Evolutionary conservation across 805 yeast genomes (phyloP).

Genomic region (Candida patagonica): DNA sequence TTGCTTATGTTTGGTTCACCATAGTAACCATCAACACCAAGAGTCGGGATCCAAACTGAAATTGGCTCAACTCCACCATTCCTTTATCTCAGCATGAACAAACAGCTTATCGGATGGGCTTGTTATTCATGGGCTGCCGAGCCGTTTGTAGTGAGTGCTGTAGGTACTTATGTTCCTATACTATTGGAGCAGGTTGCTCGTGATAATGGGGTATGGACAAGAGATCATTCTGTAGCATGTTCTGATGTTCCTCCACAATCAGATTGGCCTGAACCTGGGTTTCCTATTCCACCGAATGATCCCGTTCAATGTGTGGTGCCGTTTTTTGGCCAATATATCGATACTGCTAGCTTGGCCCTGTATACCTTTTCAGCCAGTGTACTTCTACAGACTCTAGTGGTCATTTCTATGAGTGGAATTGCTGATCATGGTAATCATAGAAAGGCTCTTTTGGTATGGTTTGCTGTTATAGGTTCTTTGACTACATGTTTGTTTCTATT

Average conservation of each 20-base stretch:
- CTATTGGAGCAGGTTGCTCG: constrained; percentile 64
- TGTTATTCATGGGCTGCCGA: constrained; percentile 67
- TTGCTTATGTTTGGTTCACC: too few relatives aligned
- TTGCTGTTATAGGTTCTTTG: constrained; percentile 52
- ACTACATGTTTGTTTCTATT: constrained; percentile 40
- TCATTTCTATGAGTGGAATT: constrained; percentile 64
- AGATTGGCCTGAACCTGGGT: constrained; percentile 14
- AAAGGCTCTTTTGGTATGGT: constrained; percentile 43
- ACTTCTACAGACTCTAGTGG: constrained; percentile 58
- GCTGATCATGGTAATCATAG: constrained; percentile 57
- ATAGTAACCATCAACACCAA: too few relatives aligned
- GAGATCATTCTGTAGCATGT: constrained; percentile 54
- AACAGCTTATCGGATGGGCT: constrained; percentile 56
- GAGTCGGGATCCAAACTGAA: too few relatives aligned
- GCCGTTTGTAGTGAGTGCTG: constrained; percentile 71
- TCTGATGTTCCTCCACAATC: constrained; percentile 28
- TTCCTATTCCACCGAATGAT: constrained; percentile 7
- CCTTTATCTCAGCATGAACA: neutral
- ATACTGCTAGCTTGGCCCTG: constrained; percentile 64
- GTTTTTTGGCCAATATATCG: constrained; percentile 41
- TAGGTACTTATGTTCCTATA: constrained; percentile 69
- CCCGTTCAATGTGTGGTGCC: constrained; percentile 38
- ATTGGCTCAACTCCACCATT: too few relatives aligned
- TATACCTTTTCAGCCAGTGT: constrained; percentile 70
- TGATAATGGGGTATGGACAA: constrained; percentile 54